A percentile compares a stretch with the other conserved stretches of the same genome.
phyloP scores from a whole-genome alignment of 805 yeast species.

The Myxozyma neotropica region DNA sequence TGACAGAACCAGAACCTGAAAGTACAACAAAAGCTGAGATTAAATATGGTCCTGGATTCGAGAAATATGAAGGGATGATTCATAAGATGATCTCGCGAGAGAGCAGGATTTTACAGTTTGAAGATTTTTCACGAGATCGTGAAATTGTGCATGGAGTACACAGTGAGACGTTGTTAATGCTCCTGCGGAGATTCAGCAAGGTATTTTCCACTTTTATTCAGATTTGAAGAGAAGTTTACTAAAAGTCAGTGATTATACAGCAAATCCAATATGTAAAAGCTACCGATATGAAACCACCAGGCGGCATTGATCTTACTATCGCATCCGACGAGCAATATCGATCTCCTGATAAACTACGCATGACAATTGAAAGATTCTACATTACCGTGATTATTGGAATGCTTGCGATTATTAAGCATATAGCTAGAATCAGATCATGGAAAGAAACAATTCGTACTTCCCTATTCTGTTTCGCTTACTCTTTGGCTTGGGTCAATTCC shows the following conservation, averaged over 20 bases:
- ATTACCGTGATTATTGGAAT: slow-evolving; percentile 15
- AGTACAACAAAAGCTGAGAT: background rate
- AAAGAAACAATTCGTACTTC: slow-evolving; percentile 18
- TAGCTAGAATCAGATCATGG: slow-evolving; percentile 24
- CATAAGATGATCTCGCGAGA: background rate
- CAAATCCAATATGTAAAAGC: slow-evolving; percentile 15
- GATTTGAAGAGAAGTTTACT: background rate
- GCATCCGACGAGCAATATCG: slow-evolving; percentile 17
- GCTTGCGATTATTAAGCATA: slow-evolving; percentile 1
- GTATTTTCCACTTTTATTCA: background rate
- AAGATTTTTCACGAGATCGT: background rate
- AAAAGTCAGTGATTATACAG: background rate
- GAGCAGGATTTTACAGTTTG: background rate
- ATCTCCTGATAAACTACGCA: slow-evolving; percentile 21
- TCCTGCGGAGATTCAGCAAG: slow-evolving; percentile 19
- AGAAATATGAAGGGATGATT: background rate
- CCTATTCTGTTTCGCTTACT: slow-evolving; percentile 9
- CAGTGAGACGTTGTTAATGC: slow-evolving; percentile 11
- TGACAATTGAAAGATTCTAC: slow-evolving; percentile 17
- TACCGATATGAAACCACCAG: background rate
- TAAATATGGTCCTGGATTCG: slow-evolving; percentile 5
- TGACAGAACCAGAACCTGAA: background rate
- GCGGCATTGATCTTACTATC: slow-evolving; percentile 14
- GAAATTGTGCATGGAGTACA: background rate
- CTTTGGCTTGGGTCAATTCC: slow-evolving; percentile 10